Evolutionary conservation across 352 stramenopile genomes (phyloP).

Genomic region (Pythium rhizo-oryzae): DNA sequence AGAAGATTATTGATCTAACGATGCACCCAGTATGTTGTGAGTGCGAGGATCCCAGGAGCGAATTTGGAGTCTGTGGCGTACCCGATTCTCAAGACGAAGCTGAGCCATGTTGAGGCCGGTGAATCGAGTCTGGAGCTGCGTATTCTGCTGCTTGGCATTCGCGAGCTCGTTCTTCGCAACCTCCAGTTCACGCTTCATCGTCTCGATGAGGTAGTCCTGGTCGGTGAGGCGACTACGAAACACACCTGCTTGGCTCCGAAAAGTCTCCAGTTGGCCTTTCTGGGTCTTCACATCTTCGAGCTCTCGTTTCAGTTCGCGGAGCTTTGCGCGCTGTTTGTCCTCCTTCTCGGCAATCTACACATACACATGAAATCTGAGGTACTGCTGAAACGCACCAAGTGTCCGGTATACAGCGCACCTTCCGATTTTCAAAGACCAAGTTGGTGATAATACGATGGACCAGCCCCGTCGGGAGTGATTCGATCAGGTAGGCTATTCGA

Average conservation of each 20-base stretch:
- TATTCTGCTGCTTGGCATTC: slow-evolving; percentile 36
- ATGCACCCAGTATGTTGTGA: background rate
- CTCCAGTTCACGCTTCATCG: slow-evolving; percentile 40
- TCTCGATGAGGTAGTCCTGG: slow-evolving; percentile 35
- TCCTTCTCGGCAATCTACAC: slow-evolving; percentile 46
- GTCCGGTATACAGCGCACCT: slow-evolving; percentile 28
- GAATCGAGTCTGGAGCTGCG: slow-evolving; percentile 34
- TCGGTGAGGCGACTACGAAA: slow-evolving; percentile 39
- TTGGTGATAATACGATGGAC: slow-evolving; percentile 72
- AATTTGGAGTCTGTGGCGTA: slow-evolving; percentile 12
- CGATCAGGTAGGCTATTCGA: slow-evolving; percentile 41
- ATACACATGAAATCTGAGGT: background rate
- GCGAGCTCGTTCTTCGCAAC: slow-evolving; percentile 31
- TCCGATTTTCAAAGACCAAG: slow-evolving; percentile 60
- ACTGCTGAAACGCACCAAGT: background rate
- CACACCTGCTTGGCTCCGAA: slow-evolving; percentile 33
- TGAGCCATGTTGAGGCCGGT: slow-evolving; percentile 39
- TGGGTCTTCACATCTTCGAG: slow-evolving; percentile 27
- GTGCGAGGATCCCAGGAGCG: background rate
- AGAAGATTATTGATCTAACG: slow-evolving; percentile 53
- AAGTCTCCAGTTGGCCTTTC: slow-evolving; percentile 40
- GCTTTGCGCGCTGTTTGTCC: slow-evolving; percentile 35
- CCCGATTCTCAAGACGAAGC: slow-evolving; percentile 53
- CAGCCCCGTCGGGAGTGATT: slow-evolving; percentile 60
- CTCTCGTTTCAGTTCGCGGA: slow-evolving; percentile 30